Evolutionary conservation across 2,329 filamentous ascomycete genomes (phyloP).

Genomic region (Geosmithia flava): DNA sequence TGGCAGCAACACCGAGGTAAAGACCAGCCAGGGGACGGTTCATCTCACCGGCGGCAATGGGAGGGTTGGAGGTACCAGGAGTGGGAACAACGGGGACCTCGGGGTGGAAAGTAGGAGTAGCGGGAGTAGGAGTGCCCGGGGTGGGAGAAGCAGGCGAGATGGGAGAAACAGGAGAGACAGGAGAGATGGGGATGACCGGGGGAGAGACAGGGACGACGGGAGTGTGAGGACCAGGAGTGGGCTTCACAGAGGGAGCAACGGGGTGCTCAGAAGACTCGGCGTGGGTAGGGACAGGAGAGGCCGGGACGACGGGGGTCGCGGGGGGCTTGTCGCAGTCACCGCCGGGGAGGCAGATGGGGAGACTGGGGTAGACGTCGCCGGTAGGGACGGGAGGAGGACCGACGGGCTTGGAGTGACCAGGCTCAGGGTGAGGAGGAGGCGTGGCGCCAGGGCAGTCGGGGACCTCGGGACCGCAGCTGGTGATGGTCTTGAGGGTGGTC

Average conservation of each 20-base stretch:
- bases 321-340: background rate
- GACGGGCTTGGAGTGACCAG: background rate
- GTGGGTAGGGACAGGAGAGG: background rate
- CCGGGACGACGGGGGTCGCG: background rate
- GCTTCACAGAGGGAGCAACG: background rate
- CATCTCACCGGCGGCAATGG: background rate
- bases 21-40: background rate
- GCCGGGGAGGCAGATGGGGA: background rate
- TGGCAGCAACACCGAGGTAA: constrained; percentile 2
- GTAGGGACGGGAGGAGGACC: no score
- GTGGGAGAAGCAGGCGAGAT: background rate
- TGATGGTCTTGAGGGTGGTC: constrained; percentile 36
- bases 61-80: background rate
- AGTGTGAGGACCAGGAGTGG: background rate
- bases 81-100: background rate
- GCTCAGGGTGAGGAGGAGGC: constrained; percentile 1
- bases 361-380: no score
- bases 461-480: constrained; percentile 30
- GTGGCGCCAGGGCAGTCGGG: constrained; percentile 33
- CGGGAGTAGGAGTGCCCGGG: background rate
- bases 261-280: background rate
- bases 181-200: background rate
- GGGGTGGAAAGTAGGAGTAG: background rate
- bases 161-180: constrained; percentile 2
- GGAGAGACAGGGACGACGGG: background rate